phyloP scores from a whole-genome alignment of 768 basidiomycete species.

The Leccinum subtestaceum region DNA sequence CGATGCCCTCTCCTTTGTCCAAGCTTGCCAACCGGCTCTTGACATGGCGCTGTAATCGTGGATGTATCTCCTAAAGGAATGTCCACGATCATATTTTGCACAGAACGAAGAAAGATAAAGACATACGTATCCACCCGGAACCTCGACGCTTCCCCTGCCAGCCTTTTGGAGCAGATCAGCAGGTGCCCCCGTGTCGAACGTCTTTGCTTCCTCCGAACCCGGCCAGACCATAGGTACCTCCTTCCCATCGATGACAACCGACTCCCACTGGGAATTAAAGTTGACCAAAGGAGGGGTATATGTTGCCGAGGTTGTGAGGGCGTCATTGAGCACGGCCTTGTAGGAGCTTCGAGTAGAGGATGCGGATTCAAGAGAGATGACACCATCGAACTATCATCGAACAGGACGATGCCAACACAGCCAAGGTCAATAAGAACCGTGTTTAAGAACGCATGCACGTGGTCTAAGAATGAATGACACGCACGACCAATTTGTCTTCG shows the following conservation, averaged over 20 bases:
- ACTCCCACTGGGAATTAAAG: slow-evolving; percentile 65
- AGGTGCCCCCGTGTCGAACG: slow-evolving; percentile 69
- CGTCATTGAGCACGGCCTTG: slow-evolving; percentile 60
- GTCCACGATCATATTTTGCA: not conserved
- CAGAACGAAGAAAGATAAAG: not conserved
- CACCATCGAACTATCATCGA: slow-evolving; percentile 23
- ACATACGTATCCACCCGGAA: slow-evolving; percentile 64
- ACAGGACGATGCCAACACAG: not conserved
- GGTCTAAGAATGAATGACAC: slow-evolving; percentile 21
- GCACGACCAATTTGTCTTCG: slow-evolving; percentile 72
- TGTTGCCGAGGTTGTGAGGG: slow-evolving; percentile 49
- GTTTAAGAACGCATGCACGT: not conserved
- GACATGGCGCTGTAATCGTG: slow-evolving; percentile 75
- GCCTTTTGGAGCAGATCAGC: slow-evolving; percentile 50
- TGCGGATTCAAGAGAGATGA: slow-evolving; percentile 52
- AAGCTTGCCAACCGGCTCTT: slow-evolving; percentile 72
- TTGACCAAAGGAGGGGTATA: slow-evolving; percentile 53
- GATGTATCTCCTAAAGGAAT: slow-evolving; percentile 64
- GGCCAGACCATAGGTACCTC: slow-evolving; percentile 51
- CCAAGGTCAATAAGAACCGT: not conserved
- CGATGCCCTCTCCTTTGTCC: slow-evolving; percentile 67
- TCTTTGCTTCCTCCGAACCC: slow-evolving; percentile 46
- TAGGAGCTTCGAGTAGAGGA: slow-evolving; percentile 51
- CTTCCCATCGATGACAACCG: slow-evolving; percentile 10
- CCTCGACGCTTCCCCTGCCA: slow-evolving; percentile 65